Evolutionary conservation across 169 alveolate genomes (phyloP).

Genomic region (Neospora caninum): DNA sequence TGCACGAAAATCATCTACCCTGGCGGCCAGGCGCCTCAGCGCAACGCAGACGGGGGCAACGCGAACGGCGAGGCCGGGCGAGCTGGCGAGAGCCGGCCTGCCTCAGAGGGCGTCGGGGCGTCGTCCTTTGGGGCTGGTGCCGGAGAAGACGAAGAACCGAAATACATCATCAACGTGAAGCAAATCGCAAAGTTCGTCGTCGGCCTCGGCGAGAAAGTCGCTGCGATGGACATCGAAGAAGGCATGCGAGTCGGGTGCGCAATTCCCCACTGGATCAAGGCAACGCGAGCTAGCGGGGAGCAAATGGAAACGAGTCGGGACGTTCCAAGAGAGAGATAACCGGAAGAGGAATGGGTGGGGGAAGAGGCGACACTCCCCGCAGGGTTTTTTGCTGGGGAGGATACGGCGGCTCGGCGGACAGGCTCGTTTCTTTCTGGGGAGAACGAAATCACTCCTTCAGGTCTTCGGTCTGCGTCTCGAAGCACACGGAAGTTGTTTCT

Average conservation of each 20-base stretch:
- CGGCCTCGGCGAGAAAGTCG: slow-evolving; percentile 97
- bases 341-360: background rate
- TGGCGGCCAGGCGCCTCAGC: background rate
- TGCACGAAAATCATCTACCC: slow-evolving; percentile 97
- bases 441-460: too few relatives aligned
- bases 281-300: too few relatives aligned
- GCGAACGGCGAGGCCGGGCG: slow-evolving; percentile 22
- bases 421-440: too few relatives aligned
- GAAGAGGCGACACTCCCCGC: background rate
- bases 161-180: slow-evolving; percentile 84
- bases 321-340: background rate
- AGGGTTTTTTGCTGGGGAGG: too few relatives aligned
- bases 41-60: too few relatives aligned
- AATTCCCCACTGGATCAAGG: too few relatives aligned
- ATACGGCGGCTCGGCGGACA: too few relatives aligned
- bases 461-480: too few relatives aligned
- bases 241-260: slow-evolving; percentile 99
- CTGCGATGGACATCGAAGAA: slow-evolving; percentile 99
- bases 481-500: too few relatives aligned
- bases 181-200: slow-evolving; percentile 99
- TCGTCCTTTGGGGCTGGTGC: background rate
- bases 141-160: slow-evolving; percentile 96
- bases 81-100: background rate
- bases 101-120: background rate
- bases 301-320: background rate